Percentiles rank a stretch among this genome's conserved stretches.
Conservation (phyloP, 1,284 basidiomycete genomes). For the Trametes pubescens region DNA sequence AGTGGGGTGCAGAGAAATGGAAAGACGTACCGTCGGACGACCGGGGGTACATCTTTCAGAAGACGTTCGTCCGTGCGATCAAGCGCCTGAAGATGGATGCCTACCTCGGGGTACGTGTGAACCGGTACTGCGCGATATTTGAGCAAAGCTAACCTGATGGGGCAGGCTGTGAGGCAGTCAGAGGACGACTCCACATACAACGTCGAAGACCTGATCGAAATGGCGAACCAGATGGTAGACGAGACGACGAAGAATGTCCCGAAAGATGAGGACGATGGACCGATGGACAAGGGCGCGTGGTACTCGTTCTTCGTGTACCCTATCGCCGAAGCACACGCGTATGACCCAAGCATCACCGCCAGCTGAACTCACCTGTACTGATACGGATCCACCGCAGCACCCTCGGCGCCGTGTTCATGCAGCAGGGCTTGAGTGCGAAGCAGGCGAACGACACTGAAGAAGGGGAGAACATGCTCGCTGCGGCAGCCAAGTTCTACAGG, state of each 20-base stretch:
- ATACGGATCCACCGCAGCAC: constrained; percentile 16
- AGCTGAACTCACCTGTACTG: neutral
- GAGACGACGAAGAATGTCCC: constrained; percentile 31
- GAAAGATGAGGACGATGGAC: constrained; percentile 23
- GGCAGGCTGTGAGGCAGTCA: constrained; percentile 22
- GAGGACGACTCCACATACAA: constrained; percentile 25
- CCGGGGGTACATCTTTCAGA: constrained; percentile 45
- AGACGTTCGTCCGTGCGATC: constrained; percentile 45
- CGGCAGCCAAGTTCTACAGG: constrained; percentile 31
- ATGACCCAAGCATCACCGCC: neutral
- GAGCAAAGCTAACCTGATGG: neutral
- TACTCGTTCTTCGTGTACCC: constrained; percentile 33
- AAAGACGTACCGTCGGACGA: constrained; percentile 41
- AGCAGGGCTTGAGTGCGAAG: constrained; percentile 30
- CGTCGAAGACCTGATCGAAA: constrained; percentile 30
- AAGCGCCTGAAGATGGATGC: constrained; percentile 42
- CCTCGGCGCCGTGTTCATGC: constrained; percentile 30
- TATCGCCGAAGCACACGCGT: constrained; percentile 34
- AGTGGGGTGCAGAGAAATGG: constrained; percentile 52
- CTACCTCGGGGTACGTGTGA: constrained; percentile 42
- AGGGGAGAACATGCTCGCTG: constrained; percentile 25
- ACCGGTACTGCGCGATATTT: too few relatives aligned
- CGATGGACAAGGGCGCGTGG: constrained; percentile 33
- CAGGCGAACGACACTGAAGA: constrained; percentile 25
- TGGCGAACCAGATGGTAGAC: constrained; percentile 31